A percentile compares a stretch with the other conserved stretches of the same genome.
Conservation (phyloP, 2,329 filamentous ascomycete genomes). For the Anisogramma anomala region DNA sequence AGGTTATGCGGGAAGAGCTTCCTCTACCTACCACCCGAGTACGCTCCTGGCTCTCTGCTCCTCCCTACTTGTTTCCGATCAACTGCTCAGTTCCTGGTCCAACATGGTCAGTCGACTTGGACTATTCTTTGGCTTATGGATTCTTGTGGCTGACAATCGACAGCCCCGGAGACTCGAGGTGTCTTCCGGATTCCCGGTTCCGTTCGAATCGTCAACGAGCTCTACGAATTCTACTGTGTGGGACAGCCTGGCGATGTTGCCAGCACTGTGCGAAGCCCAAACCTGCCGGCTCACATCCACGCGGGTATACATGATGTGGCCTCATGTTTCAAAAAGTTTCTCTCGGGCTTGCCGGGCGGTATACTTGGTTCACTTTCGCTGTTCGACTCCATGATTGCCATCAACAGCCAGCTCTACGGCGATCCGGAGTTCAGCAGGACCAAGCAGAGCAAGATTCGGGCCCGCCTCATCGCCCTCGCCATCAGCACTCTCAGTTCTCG, state of each 20-base stretch:
- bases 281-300: slow-evolving; percentile 48
- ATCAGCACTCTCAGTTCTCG: slow-evolving; percentile 47
- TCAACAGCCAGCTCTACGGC: slow-evolving; percentile 43
- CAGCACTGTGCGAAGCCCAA: slow-evolving; percentile 46
- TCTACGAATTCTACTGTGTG: slow-evolving; percentile 54
- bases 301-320: slow-evolving; percentile 53
- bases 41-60: slow-evolving; percentile 43
- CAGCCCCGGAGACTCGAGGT: slow-evolving; percentile 37
- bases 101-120: slow-evolving; percentile 35
- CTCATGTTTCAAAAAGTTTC: slow-evolving; percentile 54
- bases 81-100: slow-evolving; percentile 51
- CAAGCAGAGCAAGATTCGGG: slow-evolving; percentile 45
- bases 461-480: slow-evolving; percentile 53
- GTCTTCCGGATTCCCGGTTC: slow-evolving; percentile 55
- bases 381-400: slow-evolving; percentile 51
- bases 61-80: slow-evolving; percentile 57
- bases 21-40: slow-evolving; percentile 48
- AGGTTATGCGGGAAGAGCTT: slow-evolving; percentile 51
- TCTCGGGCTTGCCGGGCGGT: slow-evolving; percentile 51
- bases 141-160: slow-evolving; percentile 16
- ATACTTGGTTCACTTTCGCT: slow-evolving; percentile 51
- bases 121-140: background rate
- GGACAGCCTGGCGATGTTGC: slow-evolving; percentile 39
- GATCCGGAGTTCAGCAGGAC: slow-evolving; percentile 41
- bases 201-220: slow-evolving; percentile 38